phyloP scores from a whole-genome alignment of 441 rosid species.

The Adansonia rubrostipa region DNA sequence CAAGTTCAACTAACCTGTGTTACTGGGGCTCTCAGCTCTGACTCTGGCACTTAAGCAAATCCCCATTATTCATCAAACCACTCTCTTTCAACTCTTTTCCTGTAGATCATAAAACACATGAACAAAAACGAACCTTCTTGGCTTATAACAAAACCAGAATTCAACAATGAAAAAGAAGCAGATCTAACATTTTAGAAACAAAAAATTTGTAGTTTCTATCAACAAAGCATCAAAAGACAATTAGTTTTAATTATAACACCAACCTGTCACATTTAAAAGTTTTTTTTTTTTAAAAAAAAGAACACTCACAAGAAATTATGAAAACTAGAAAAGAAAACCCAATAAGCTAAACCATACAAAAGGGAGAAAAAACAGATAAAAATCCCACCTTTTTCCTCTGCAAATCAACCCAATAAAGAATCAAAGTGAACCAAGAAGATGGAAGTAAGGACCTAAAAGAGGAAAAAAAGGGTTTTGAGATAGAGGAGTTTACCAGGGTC shows the following conservation, averaged over 20 bases:
- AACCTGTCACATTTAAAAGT: background rate
- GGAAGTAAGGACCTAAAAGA: constrained; percentile 31
- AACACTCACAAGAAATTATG: background rate
- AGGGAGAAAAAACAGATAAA: constrained; percentile 1
- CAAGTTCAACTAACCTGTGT: constrained; percentile 51
- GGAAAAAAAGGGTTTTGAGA: background rate
- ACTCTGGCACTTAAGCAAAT: constrained; percentile 82
- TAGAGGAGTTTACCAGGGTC: constrained; percentile 27
- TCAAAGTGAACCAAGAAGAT: background rate
- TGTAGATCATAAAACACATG: constrained; percentile 35
- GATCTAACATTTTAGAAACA: constrained; percentile 11
- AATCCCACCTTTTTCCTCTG: constrained; percentile 30
- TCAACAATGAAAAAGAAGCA: constrained; percentile 29
- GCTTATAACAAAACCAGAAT: constrained; percentile 15
- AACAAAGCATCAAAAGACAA: background rate
- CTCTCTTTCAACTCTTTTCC: constrained; percentile 36
- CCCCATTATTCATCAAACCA: constrained; percentile 59
- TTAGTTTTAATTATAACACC: constrained; percentile 16
- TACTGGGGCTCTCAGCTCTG: constrained; percentile 81
- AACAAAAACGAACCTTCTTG: constrained; percentile 6
- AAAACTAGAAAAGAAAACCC: constrained; percentile 4
- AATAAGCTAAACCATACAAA: background rate
- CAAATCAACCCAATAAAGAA: constrained; percentile 25
- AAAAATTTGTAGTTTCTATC: background rate
- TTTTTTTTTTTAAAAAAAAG: background rate